Conservation (phyloP, 495 filamentous ascomycete genomes). For the Lasiosphaeriaceae sp. region DNA sequence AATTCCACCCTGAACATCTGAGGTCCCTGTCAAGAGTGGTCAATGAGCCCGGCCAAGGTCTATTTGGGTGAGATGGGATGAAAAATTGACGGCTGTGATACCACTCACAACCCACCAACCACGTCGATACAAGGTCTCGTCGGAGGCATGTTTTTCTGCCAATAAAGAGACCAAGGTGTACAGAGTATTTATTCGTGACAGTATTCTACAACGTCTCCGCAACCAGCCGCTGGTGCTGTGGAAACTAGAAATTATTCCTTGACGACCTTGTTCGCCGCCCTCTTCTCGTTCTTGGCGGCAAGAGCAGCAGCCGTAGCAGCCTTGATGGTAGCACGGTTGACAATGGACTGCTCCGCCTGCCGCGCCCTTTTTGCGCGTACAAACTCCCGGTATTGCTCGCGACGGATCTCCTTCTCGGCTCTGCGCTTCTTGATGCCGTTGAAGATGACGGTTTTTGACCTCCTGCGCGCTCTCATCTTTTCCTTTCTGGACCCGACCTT, state of each 20-base stretch:
- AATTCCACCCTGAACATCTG: too few species aligned
- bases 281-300: not conserved
- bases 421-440: conserved; percentile 19
- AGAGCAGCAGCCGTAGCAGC: conserved; percentile 1
- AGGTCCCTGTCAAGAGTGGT: too few species aligned
- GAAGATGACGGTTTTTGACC: conserved; percentile 16
- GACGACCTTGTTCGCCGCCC: not conserved
- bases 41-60: too few species aligned
- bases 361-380: conserved; percentile 17
- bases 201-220: conserved; percentile 10
- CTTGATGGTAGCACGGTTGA: conserved; percentile 7
- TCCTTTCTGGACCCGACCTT: conserved; percentile 24
- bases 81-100: too few species aligned
- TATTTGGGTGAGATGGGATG: too few species aligned
- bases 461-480: conserved; percentile 26
- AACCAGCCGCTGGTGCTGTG: not conserved
- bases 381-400: conserved; percentile 16
- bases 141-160: too few species aligned
- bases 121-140: too few species aligned
- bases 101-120: too few species aligned
- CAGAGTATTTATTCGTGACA: conserved; percentile 16
- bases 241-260: not conserved
- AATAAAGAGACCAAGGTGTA: not conserved
- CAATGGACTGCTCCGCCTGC: conserved; percentile 6
- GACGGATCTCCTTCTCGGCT: conserved; percentile 20